A percentile compares a stretch with the other conserved stretches of the same genome.
Evolutionary conservation across 2,329 filamentous ascomycete genomes (phyloP).

Genomic region (Fusarium sp.): DNA sequence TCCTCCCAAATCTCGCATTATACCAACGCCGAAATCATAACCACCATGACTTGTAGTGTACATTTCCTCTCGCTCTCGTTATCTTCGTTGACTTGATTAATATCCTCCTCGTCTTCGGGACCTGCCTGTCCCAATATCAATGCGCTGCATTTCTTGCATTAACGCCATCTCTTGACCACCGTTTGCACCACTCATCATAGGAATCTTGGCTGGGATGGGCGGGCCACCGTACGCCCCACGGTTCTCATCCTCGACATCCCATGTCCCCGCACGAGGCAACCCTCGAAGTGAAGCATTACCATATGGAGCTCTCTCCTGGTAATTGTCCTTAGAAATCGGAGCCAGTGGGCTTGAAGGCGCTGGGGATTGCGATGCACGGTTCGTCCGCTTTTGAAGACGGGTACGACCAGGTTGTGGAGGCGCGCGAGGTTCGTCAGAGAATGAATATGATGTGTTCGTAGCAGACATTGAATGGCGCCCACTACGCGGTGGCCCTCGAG

Average conservation of each 20-base stretch:
- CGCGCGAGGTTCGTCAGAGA: slow-evolving; percentile 52
- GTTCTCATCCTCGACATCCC: slow-evolving; percentile 68
- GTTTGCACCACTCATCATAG: slow-evolving; percentile 65
- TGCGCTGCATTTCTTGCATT: slow-evolving; percentile 77
- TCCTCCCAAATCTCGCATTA: slow-evolving; percentile 19
- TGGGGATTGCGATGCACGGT: slow-evolving; percentile 59
- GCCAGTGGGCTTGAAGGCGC: slow-evolving; percentile 64
- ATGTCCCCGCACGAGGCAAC: slow-evolving; percentile 63
- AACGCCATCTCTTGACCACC: slow-evolving; percentile 69
- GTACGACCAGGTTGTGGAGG: slow-evolving; percentile 62
- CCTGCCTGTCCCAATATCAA: slow-evolving; percentile 74
- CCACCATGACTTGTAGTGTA: slow-evolving; percentile 41
- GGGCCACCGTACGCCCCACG: slow-evolving; percentile 63
- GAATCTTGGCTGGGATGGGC: slow-evolving; percentile 78
- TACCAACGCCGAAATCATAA: slow-evolving; percentile 39
- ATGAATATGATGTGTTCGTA: slow-evolving; percentile 51
- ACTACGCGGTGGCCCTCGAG: slow-evolving; percentile 65
- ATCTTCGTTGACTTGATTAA: slow-evolving; percentile 45
- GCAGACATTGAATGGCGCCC: slow-evolving; percentile 64
- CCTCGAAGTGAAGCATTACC: slow-evolving; percentile 52
- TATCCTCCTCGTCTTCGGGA: slow-evolving; percentile 65
- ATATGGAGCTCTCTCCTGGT: slow-evolving; percentile 59
- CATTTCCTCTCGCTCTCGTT: slow-evolving; percentile 41
- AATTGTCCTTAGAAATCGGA: slow-evolving; percentile 65
- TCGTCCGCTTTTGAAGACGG: slow-evolving; percentile 74